phyloP scores from a whole-genome alignment of 1,139 yeast genomes.

The Saccharomyces hybrid region DNA sequence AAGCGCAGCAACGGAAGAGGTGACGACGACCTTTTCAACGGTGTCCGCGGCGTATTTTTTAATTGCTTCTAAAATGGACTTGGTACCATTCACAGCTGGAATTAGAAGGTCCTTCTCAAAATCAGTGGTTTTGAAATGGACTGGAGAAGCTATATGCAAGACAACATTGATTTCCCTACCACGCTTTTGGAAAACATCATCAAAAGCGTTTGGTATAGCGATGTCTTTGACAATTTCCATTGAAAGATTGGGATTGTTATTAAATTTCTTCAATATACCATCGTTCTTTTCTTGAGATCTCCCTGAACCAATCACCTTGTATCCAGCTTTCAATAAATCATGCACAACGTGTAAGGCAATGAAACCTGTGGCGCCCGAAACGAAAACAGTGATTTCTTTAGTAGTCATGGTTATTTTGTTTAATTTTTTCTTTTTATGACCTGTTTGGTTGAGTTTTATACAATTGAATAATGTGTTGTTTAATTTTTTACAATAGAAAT shows the following conservation, averaged over 20 bases:
- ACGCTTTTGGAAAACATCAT: conserved; percentile 40
- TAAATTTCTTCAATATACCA: conserved; percentile 16
- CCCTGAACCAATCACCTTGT: conserved; percentile 34
- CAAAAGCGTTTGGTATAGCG: conserved; percentile 43
- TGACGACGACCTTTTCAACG: conserved; percentile 35
- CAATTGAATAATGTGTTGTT: not conserved
- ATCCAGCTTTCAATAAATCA: conserved; percentile 23
- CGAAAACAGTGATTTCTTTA: conserved; percentile 29
- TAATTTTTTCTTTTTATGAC: not conserved
- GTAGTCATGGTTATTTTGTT: not conserved
- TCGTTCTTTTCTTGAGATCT: conserved; percentile 31
- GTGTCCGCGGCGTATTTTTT: conserved; percentile 38
- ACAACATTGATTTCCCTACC: conserved; percentile 43
- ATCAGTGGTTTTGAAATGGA: conserved; percentile 31
- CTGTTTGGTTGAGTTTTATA: not conserved
- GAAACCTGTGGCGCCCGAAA: conserved; percentile 47
- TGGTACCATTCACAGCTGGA: conserved; percentile 50
- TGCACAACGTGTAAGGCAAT: conserved; percentile 41
- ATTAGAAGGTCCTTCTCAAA: conserved; percentile 35
- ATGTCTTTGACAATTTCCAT: conserved; percentile 47
- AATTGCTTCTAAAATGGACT: conserved; percentile 38
- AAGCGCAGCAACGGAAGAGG: conserved; percentile 50
- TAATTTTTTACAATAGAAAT: not conserved
- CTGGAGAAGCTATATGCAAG: conserved; percentile 51
- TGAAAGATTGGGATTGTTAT: conserved; percentile 28